Evolutionary conservation across 345 rosid genomes (phyloP).

Genomic region (Populus euphratica): DNA sequence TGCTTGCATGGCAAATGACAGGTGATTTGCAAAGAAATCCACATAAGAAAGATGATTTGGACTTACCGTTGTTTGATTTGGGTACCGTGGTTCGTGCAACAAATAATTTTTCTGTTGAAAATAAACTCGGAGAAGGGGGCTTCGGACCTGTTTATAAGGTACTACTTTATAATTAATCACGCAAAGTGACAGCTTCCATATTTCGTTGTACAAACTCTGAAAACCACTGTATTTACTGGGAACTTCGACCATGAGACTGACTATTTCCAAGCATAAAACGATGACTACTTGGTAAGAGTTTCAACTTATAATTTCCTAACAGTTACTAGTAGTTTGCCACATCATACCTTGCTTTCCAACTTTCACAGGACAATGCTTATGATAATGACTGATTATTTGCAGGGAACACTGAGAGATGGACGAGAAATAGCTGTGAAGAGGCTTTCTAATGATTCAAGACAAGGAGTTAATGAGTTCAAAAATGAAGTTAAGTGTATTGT

Average conservation of each 20-base stretch:
- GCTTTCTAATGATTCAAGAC: constrained; percentile 25
- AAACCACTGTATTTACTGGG: background rate
- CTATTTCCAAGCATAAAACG: background rate
- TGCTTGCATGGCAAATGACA: background rate
- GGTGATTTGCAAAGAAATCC: background rate
- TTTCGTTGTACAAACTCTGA: background rate
- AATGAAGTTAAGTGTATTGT: constrained; percentile 25
- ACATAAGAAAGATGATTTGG: background rate
- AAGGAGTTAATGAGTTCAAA: constrained; percentile 29
- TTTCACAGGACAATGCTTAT: background rate
- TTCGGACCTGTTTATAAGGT: background rate
- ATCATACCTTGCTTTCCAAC: background rate
- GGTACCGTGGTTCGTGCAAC: background rate
- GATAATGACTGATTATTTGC: background rate
- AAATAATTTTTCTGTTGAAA: background rate
- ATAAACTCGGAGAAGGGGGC: constrained; percentile 7
- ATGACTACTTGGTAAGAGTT: background rate
- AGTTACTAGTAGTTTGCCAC: background rate
- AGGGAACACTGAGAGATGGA: constrained; percentile 31
- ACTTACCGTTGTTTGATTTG: background rate
- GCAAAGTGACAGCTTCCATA: background rate
- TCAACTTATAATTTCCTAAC: background rate
- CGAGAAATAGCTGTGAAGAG: constrained; percentile 31
- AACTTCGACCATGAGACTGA: too few species aligned
- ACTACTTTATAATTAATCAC: background rate